phyloP scores from a whole-genome alignment of 177 flowering plant species.

The Tripterygium wilfordii region DNA sequence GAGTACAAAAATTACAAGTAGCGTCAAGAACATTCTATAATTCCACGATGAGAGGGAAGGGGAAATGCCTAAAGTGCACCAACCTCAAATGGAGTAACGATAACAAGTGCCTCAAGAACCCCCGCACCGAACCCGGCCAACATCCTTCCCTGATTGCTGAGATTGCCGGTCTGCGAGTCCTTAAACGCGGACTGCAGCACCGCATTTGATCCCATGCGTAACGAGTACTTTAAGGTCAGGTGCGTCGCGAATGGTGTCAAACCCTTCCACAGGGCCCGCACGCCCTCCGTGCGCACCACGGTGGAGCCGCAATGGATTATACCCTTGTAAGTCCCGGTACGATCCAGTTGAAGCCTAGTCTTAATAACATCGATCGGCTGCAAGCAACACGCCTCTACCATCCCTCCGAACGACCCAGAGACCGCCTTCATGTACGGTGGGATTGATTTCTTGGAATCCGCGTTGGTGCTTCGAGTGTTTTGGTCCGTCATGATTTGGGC shows the following conservation, averaged over 20 bases:
- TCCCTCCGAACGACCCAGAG: slow-evolving; percentile 90
- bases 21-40: too few relatives aligned
- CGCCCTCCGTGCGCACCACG: slow-evolving; percentile 59
- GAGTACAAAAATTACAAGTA: too few relatives aligned
- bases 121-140: slow-evolving; percentile 93
- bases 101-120: slow-evolving; percentile 85
- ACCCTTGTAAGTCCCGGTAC: slow-evolving; percentile 66
- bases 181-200: slow-evolving; percentile 71
- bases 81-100: slow-evolving; percentile 97
- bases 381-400: slow-evolving; percentile 81
- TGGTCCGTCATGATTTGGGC: slow-evolving; percentile 2
- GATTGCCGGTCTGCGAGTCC: slow-evolving; percentile 60
- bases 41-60: too few relatives aligned
- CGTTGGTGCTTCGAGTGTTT: neutral
- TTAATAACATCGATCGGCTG: slow-evolving; percentile 98
- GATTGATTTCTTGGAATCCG: slow-evolving; percentile 20
- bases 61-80: too few relatives aligned
- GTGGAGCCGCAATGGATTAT: slow-evolving; percentile 82
- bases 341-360: slow-evolving; percentile 88
- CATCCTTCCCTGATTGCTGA: slow-evolving; percentile 55
- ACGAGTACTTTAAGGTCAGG: slow-evolving; percentile 81
- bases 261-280: slow-evolving; percentile 94
- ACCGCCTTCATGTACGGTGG: slow-evolving; percentile 91
- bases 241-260: slow-evolving; percentile 96
- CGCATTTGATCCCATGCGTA: slow-evolving; percentile 96